Evolutionary conservation across 768 basidiomycete species (phyloP), one percentile per base, ranked within the genome.

Genomic region (Tulasnella sp.): DNA sequence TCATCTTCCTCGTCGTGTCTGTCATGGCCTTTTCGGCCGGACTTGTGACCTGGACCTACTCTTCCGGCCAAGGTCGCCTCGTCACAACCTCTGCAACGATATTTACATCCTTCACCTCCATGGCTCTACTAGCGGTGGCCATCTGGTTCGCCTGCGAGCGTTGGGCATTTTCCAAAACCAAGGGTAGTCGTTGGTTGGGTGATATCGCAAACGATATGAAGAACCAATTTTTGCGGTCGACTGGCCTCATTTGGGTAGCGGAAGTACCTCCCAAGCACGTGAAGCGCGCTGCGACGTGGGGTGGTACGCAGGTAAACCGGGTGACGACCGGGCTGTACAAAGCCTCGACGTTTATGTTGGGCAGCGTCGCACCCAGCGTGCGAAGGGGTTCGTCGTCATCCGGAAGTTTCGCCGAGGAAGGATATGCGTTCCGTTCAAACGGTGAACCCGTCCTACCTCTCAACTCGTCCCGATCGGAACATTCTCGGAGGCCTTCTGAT

Each of bases 11-110:
- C 17, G 49, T 60, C 42, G 34, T 45, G 19, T 25, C 60, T 27
- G 60, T 59, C 8, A n/a, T 61, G 14, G 49, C 60, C 17, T 61
- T 61, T 40, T 61, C 60, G 7, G 34, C 40, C 19, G 60, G 60
- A 12, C 34, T 61, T 8, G 57, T 58, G 11, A 42, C 34, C n/a
- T 61, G 37, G 37, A 59, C 60, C 4, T 59, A 57, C 19, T 49
- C 60, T 23, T 57, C 55, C 5, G 15, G 21, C 1, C 55, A 57
- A 46, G 55, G 55, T 5, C 19, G 25, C 15, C 25, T 57, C 4
- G 55, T 57, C 21, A 46, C 42, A 32, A 51, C 40, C 14, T 32
- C 27, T 6, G 42, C 53, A 7, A 59, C 49, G 7, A 34, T 52
- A 29, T 49, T 42, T 14, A 61, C 60, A 7, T 61, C 46, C 3